phyloP scores from a whole-genome alignment of 2,329 filamentous ascomycete genomes.

The Tolypocladium tropicale region DNA sequence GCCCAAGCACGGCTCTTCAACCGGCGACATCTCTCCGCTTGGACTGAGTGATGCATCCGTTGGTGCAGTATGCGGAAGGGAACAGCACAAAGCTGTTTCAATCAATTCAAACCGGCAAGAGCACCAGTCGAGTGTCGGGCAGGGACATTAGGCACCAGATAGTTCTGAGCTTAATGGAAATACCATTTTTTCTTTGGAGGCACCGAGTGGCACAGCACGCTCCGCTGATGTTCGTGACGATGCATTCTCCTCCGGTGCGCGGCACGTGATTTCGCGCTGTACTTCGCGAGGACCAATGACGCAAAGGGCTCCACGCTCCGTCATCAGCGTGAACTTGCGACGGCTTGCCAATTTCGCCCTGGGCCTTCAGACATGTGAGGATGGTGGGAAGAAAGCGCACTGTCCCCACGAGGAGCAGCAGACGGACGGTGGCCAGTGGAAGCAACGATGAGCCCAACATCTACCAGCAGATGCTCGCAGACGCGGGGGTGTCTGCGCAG shows the following conservation, averaged over 20 bases:
- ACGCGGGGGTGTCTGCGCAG: slow-evolving; percentile 29
- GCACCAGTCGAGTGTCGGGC: not conserved
- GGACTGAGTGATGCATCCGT: not conserved
- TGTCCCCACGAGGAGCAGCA: slow-evolving; percentile 12
- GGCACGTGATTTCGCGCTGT: slow-evolving; percentile 11
- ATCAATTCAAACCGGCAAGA: not conserved
- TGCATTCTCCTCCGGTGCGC: not conserved
- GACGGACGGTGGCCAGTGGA: slow-evolving; percentile 6
- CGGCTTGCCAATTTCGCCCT: not conserved
- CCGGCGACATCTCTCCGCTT: not conserved
- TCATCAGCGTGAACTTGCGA: slow-evolving; percentile 1
- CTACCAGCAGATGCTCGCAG: slow-evolving; percentile 38
- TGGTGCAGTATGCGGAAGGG: not conserved
- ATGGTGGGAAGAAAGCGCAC: slow-evolving; percentile 22
- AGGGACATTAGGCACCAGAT: not conserved
- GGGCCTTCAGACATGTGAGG: slow-evolving; percentile 3
- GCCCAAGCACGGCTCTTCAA: too few species aligned
- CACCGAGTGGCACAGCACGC: not conserved
- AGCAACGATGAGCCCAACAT: slow-evolving; percentile 24
- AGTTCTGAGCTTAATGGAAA: not conserved
- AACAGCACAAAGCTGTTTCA: not conserved
- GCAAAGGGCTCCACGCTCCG: slow-evolving; percentile 3
- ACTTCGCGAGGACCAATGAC: slow-evolving; percentile 7
- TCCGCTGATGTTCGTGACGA: too few species aligned
- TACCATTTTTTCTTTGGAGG: not conserved